A percentile compares a stretch with the other conserved stretches of the same genome.
phyloP scores from a whole-genome alignment of 192 early-diverging fungal genomes.

The Coemansia erecta region DNA sequence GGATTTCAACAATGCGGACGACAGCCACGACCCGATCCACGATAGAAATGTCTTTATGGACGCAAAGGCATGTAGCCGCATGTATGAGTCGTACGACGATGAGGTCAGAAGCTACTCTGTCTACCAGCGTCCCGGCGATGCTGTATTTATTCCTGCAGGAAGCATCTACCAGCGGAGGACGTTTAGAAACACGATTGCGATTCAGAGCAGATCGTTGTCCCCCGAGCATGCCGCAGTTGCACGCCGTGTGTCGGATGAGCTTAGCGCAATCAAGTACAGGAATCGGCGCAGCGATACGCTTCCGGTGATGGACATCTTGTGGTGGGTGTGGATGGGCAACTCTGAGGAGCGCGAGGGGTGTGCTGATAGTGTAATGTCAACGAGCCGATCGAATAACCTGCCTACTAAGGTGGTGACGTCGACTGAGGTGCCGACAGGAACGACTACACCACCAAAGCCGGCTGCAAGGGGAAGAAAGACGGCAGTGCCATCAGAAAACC shows the following conservation, averaged over 20 bases:
- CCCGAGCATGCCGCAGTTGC: slow-evolving; percentile 46
- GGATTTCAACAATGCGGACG: slow-evolving; percentile 26
- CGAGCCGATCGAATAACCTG: no score
- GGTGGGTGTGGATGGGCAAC: slow-evolving; percentile 42
- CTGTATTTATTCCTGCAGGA: slow-evolving; percentile 74
- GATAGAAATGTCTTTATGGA: slow-evolving; percentile 12
- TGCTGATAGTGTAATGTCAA: neutral
- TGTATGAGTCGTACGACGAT: slow-evolving; percentile 36
- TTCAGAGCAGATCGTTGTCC: slow-evolving; percentile 62
- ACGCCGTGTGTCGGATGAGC: slow-evolving; percentile 14
- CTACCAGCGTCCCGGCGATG: slow-evolving; percentile 64
- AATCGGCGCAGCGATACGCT: slow-evolving; percentile 21
- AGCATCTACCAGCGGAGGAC: slow-evolving; percentile 66
- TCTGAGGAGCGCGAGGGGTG: neutral
- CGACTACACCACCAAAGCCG: no score
- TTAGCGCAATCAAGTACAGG: slow-evolving; percentile 3
- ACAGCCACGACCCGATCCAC: neutral
- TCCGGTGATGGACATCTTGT: slow-evolving; percentile 45
- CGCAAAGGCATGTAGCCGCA: slow-evolving; percentile 4
- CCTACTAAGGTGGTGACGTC: neutral
- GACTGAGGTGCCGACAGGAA: neutral
- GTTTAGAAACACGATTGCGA: slow-evolving; percentile 57
- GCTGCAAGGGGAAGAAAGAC: no score
- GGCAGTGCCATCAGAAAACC: no score
- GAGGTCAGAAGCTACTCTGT: slow-evolving; percentile 57